Evolutionary conservation across 192 early-diverging fungal genomes (phyloP), one percentile per base, ranked within the genome.

Genomic region (Coemansia sp.): DNA sequence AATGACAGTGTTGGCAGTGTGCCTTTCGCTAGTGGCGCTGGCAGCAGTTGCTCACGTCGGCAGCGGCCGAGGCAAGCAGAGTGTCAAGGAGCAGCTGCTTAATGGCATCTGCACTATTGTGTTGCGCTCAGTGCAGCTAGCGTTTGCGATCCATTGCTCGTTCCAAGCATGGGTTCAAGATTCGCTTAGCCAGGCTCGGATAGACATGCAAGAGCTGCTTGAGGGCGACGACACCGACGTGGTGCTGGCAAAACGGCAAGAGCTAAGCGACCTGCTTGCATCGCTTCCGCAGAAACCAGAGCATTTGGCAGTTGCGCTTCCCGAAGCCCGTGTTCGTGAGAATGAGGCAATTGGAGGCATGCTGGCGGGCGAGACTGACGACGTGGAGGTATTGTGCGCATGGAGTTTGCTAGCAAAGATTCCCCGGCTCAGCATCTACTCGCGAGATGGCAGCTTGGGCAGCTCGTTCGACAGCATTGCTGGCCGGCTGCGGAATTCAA

Each of bases 81-180:
- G 40, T 15, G 40, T 30, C 14, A 17, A 47, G 21, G 64, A 60
- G 51, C 64, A 62, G 47, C 40, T 75, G 17, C 38, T 50, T 47
- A 53, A 68, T 44, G 71, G 60, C 10, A 31, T 56, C 5, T 75
- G 71, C 30, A 49, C 52, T 21, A 31, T 64, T 20, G 38, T 42
- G 11, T 53, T 75, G 61, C 71, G 71, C 40, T 30, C 28, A 18
- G 38, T 56, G 14, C 71, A 75, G 36, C 54, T 75, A 41, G 60
- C 51, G 12, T 63, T 75, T 51, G 44, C 60, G n/a, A 48, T 68
- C 15, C 71, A 75, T 44, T 11, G 53, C 7, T 62, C 71, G 20
- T 64, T 75, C 60, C 71, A 75, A 49, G 53, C 40, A 11, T 75
- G 71, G 71, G 71, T 75, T 53, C 71, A 68, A 23, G 41, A 39